Base-by-base conservation (phyloP, 352 stramenopile species). In the Albugo laibachii region DNA sequence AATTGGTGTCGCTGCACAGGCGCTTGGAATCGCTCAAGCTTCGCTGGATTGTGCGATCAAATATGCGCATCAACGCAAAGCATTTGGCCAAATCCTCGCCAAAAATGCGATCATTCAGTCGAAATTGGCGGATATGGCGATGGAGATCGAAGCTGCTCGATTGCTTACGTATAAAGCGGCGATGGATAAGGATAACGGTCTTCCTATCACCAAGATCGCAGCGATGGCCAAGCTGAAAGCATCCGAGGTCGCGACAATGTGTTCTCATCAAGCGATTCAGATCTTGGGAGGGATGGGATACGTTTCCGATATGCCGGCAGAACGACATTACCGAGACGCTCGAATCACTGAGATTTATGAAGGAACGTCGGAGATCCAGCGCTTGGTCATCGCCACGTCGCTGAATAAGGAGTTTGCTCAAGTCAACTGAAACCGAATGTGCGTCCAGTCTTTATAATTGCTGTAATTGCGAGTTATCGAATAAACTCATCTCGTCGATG, bases 261-360 rank as follows among this genome's bases (percentile, higher is more conserved):
- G 80, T 58, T 71, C 83, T 44, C 93, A 98, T 65, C 86, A 97
- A 62, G 76, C 91, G 18, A 97, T 98, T 63, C 92, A 98, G 67
- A 83, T 98, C 24, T 70, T 97, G 8, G 85, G 92, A 14, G 71
- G 73, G 31, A 96, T 96, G 85, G 92, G 93, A 34, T 98, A 96
- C 60, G 93, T 98, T 19, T 91, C 70, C 14, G 93, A 98, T 45
- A 97, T 98, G 92, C 93, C 93, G 13, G 93, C 92, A 0, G 93
- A 98, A 54, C 79, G 93, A 51, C 81, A 97, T 67, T 98, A 98
- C 70, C 76, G 93, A 42, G 92, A 98, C 63, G 93, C 93, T 38
- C 71, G 93, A 38, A 98, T 98, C 65, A 97, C 93, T 13, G 80
- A 93, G 61, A 97, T 98, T 58, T 97, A 98, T 56, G 93, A 98